phyloP scores from a whole-genome alignment of 176 grass and related monocot genomes.

The Areca catechu region DNA sequence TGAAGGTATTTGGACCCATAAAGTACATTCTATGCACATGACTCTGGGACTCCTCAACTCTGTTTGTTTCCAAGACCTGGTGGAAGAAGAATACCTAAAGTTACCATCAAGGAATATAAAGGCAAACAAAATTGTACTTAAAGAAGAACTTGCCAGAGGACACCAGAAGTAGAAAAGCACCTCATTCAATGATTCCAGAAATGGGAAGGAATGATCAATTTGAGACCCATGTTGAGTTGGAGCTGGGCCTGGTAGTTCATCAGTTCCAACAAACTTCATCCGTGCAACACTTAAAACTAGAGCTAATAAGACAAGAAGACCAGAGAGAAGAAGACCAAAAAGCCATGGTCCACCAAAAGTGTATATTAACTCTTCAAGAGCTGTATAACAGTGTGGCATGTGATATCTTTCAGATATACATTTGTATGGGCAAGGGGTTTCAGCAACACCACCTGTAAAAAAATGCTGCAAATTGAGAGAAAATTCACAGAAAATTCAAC shows the following conservation, averaged over 20 bases:
- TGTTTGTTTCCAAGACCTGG: slow-evolving; percentile 97
- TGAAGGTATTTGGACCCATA: slow-evolving; percentile 98
- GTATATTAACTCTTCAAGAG: slow-evolving; percentile 94
- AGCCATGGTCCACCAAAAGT: slow-evolving; percentile 99
- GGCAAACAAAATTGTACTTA: background rate
- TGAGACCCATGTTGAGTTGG: slow-evolving; percentile 96
- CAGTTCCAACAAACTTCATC: slow-evolving; percentile 98
- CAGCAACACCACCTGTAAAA: slow-evolving; percentile 71
- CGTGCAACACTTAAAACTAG: slow-evolving; percentile 97
- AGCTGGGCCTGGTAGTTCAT: slow-evolving; percentile 89
- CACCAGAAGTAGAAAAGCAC: slow-evolving; percentile 21
- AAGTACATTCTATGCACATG: slow-evolving; percentile 98
- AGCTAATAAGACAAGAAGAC: slow-evolving; percentile 91
- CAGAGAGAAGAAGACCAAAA: slow-evolving; percentile 91
- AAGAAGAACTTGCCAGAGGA: slow-evolving; percentile 8
- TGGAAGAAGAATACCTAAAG: slow-evolving; percentile 15
- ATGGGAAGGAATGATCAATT: slow-evolving; percentile 98
- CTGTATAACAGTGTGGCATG: slow-evolving; percentile 98
- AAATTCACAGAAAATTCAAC: background rate
- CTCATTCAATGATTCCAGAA: slow-evolving; percentile 99
- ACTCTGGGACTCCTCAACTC: slow-evolving; percentile 86
- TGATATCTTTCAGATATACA: slow-evolving; percentile 96
- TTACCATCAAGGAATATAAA: slow-evolving; percentile 10
- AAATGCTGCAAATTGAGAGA: slow-evolving; percentile 23
- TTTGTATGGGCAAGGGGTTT: slow-evolving; percentile 83